Conservation (phyloP, 257 asterid genomes). For the Solanum neorickii region DNA sequence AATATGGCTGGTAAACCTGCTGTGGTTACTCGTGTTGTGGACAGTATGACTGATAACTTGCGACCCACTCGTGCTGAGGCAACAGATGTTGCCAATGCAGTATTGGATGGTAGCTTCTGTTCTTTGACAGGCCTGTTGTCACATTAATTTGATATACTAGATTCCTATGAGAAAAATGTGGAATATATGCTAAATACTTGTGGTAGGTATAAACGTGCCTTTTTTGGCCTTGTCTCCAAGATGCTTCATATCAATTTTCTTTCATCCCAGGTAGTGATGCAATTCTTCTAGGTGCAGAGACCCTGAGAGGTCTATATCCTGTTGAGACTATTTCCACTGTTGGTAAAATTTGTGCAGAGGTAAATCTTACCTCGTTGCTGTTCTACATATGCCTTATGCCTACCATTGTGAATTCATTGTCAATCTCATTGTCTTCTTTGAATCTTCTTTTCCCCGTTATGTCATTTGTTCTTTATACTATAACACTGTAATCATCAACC, state of each 20-base stretch:
- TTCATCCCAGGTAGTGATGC: conserved; percentile 76
- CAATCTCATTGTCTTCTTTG: neutral
- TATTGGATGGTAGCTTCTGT: conserved; percentile 55
- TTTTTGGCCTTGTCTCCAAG: neutral
- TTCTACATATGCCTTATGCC: neutral
- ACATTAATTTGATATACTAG: neutral
- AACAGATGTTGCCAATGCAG: conserved; percentile 95
- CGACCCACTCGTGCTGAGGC: conserved; percentile 99
- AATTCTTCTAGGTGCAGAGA: conserved; percentile 96
- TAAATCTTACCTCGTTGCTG: neutral
- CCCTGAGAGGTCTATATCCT: conserved; percentile 86
- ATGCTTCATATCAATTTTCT: neutral
- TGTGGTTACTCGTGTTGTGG: conserved; percentile 91
- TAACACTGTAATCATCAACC: neutral
- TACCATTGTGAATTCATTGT: neutral
- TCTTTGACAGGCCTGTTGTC: neutral
- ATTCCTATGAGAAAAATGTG: neutral
- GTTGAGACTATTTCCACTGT: conserved; percentile 77
- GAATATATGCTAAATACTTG: neutral
- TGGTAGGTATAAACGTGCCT: neutral
- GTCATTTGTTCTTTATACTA: neutral
- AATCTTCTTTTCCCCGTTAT: neutral
- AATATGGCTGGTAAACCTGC: conserved; percentile 96
- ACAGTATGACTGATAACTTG: conserved; percentile 84
- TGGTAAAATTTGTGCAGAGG: conserved; percentile 88